These are phyloP conservation scores for Debaryomycetaceae sp. DNA, from an alignment of 1,139 yeast genomes.

Conservation along the genomic window DNA sequence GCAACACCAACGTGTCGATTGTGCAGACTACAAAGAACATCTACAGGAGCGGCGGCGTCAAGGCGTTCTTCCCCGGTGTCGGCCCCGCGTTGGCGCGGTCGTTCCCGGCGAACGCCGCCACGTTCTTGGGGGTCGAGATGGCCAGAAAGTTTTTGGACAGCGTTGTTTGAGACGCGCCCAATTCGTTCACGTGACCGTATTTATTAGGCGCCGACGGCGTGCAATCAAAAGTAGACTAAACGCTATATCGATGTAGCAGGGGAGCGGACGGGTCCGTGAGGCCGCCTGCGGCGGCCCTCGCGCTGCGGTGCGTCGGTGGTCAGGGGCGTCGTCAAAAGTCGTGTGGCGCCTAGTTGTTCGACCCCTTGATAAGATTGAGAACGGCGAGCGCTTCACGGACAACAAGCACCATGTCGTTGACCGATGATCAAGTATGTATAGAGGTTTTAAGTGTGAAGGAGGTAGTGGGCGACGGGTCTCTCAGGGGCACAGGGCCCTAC, in stretches of 20 bases:
- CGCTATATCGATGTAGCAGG: neutral
- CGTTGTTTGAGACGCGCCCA: conserved; percentile 15
- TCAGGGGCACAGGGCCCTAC: no score
- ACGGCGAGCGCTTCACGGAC: neutral
- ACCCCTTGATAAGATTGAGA: conserved; percentile 2
- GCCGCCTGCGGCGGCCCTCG: no score
- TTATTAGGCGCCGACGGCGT: conserved; percentile 1
- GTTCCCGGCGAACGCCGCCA: conserved; percentile 98
- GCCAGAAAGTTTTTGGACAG: conserved; percentile 66
- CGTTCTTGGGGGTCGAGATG: conserved; percentile 91
- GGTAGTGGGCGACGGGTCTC: no score
- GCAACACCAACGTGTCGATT: conserved; percentile 56
- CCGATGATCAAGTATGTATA: conserved; percentile 44
- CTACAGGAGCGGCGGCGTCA: conserved; percentile 70
- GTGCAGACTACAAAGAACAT: conserved; percentile 61
- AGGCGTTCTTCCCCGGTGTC: conserved; percentile 95
- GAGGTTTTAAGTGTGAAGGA: no score
- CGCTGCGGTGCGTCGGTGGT: no score
- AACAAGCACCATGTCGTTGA: conserved; percentile 32
- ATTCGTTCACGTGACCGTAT: conserved; percentile 1
- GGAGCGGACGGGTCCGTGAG: no score
- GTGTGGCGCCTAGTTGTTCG: neutral
- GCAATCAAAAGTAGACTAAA: neutral
- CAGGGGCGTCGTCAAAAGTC: no score
- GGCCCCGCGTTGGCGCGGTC: conserved; percentile 94